phyloP scores from a whole-genome alignment of 129 eudicot species.

The Flaveria ramosissima region DNA sequence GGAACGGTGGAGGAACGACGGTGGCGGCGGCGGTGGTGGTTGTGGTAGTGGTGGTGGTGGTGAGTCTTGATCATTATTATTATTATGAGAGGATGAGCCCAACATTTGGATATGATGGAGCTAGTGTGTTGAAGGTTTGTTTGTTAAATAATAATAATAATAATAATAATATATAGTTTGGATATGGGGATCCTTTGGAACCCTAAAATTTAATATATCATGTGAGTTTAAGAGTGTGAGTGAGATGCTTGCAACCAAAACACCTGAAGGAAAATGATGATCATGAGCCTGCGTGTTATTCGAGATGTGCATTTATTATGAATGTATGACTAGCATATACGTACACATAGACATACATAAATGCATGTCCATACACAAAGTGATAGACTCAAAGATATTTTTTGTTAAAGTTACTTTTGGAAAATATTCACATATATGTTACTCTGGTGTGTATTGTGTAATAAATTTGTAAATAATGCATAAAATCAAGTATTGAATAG shows the following conservation, averaged over 20 bases:
- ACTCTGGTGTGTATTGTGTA: too few relatives aligned
- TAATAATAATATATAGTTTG: too few relatives aligned
- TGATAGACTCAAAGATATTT: too few relatives aligned
- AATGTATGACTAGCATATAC: not conserved
- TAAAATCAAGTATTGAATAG: too few relatives aligned
- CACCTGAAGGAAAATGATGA: constrained; percentile 28
- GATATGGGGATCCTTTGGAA: too few relatives aligned
- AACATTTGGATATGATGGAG: constrained; percentile 23
- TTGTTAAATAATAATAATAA: too few relatives aligned
- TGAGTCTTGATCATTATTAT: constrained; percentile 21
- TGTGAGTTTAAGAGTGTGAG: not conserved
- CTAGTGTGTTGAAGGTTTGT: not conserved
- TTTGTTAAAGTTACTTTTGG: too few relatives aligned
- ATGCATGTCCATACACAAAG: too few relatives aligned
- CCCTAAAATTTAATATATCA: too few relatives aligned
- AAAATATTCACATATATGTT: too few relatives aligned
- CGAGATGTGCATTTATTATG: constrained; percentile 25
- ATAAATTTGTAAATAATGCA: too few relatives aligned
- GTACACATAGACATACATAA: not conserved
- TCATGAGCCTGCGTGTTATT: constrained; percentile 27
- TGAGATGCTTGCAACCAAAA: constrained; percentile 36
- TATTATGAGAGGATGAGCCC: constrained; percentile 40
- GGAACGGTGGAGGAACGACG: constrained; percentile 1
- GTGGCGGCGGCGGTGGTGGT: constrained; percentile 9
- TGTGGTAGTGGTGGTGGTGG: constrained; percentile 22